Conservation (phyloP, 2,329 filamentous ascomycete species). For the Pyrenophora seminiperda region DNA sequence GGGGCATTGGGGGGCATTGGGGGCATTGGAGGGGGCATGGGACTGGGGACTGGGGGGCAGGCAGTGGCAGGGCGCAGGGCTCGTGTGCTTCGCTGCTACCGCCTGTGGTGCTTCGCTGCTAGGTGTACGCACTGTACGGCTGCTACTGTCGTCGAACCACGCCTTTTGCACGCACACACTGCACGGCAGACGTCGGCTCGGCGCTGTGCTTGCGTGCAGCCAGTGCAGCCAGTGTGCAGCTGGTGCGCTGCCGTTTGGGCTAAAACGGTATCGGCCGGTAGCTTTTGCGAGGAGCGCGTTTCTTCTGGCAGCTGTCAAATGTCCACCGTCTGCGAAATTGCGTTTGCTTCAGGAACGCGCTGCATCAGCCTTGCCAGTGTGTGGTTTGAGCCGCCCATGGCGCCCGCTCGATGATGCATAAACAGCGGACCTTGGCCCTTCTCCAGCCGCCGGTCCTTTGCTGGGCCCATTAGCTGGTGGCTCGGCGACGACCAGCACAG, state of each 20-base stretch:
- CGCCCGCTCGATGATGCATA: conserved; percentile 41
- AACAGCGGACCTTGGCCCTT: conserved; percentile 29
- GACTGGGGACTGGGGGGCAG: conserved; percentile 27
- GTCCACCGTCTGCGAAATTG: conserved; percentile 46
- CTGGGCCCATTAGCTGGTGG: conserved; percentile 12
- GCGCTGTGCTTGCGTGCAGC: no score
- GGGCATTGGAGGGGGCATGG: conserved; percentile 12
- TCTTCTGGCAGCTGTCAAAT: conserved; percentile 42
- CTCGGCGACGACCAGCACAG: conserved; percentile 23
- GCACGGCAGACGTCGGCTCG: neutral
- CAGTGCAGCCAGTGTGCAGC: no score
- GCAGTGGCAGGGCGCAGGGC: no score
- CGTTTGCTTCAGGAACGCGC: conserved; percentile 52
- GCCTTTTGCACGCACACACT: conserved; percentile 9
- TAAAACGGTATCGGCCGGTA: conserved; percentile 21
- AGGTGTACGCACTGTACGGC: no score
- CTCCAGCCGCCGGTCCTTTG: conserved; percentile 18
- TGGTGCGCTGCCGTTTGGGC: neutral
- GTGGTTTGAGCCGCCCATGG: conserved; percentile 44
- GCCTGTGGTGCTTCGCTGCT: no score
- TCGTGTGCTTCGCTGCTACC: conserved; percentile 35
- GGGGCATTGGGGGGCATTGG: neutral
- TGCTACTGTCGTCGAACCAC: conserved; percentile 36
- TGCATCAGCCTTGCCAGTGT: conserved; percentile 47
- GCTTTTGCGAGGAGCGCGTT: conserved; percentile 27